Percentiles rank a stretch among this genome's conserved stretches.
phyloP scores from a whole-genome alignment of 176 grass and related monocot species.

The Juncus inflexus region DNA sequence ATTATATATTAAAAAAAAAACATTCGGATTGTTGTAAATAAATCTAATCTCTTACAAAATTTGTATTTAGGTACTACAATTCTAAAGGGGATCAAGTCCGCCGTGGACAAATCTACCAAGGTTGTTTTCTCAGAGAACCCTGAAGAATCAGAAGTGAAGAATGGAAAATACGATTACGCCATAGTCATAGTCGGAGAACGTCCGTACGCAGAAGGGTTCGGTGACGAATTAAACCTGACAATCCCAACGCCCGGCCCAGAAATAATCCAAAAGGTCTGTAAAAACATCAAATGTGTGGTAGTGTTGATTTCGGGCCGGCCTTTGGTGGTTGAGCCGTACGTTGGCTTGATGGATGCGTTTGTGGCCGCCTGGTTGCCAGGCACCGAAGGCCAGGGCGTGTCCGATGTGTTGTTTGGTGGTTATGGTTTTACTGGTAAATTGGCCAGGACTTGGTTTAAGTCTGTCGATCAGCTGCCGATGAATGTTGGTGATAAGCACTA shows the following conservation, averaged over 20 bases:
- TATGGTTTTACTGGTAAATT: constrained; percentile 69
- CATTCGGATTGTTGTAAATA: not conserved
- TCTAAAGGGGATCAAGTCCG: constrained; percentile 50
- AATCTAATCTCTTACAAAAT: not conserved
- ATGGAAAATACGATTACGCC: constrained; percentile 56
- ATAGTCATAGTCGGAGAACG: constrained; percentile 58
- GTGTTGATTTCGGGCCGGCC: constrained; percentile 60
- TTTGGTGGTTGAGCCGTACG: constrained; percentile 65
- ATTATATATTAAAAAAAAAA: not conserved
- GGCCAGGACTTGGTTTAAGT: constrained; percentile 74
- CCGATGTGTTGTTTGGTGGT: constrained; percentile 68
- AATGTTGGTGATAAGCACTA: constrained; percentile 63
- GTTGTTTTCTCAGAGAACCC: constrained; percentile 65
- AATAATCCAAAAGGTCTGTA: constrained; percentile 56
- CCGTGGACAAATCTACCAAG: constrained; percentile 48
- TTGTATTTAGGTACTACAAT: constrained; percentile 60
- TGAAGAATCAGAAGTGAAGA: constrained; percentile 19
- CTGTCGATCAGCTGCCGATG: constrained; percentile 82
- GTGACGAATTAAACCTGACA: constrained; percentile 77
- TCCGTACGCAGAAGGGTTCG: constrained; percentile 52
- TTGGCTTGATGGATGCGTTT: constrained; percentile 47
- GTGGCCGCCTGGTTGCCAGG: constrained; percentile 81
- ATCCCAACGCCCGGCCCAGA: constrained; percentile 47
- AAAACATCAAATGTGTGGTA: constrained; percentile 54
- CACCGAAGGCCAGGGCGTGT: constrained; percentile 65